A percentile compares a stretch with the other conserved stretches of the same genome.
Conservation (phyloP, 2,329 filamentous ascomycete species). For the Fusarium pseudonygamai region DNA sequence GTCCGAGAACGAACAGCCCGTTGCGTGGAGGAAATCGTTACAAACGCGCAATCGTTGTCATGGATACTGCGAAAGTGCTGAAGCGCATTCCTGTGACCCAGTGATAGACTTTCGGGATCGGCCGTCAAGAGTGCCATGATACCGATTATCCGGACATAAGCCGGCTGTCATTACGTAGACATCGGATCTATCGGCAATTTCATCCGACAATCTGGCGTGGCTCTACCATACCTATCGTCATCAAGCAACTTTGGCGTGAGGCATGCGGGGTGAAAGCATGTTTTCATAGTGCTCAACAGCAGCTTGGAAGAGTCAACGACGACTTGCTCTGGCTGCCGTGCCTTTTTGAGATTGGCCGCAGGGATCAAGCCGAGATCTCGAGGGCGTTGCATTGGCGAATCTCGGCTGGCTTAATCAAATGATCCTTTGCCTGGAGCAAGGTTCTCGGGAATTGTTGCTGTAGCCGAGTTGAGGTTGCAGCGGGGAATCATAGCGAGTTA, state of each 20-base stretch:
- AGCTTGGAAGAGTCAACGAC: neutral
- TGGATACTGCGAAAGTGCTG: neutral
- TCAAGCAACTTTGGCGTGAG: neutral
- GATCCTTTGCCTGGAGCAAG: neutral
- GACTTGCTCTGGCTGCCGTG: neutral
- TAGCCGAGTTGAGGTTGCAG: neutral
- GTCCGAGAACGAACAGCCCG: neutral
- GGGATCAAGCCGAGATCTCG: neutral
- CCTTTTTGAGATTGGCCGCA: neutral
- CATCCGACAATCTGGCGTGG: neutral
- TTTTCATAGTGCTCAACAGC: neutral
- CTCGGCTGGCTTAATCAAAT: neutral
- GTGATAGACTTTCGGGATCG: neutral
- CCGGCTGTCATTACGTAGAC: neutral
- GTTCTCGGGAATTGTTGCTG: neutral
- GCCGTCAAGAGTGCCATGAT: neutral
- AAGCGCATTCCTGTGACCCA: neutral
- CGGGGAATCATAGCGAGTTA: fast-evolving
- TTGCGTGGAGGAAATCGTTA: too few relatives aligned
- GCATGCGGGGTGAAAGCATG: neutral
- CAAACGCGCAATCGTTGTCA: neutral
- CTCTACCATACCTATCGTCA: too few relatives aligned
- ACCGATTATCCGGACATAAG: neutral
- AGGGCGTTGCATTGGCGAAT: neutral
- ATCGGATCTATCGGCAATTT: neutral